Evolutionary conservation across 2,329 filamentous ascomycete species (phyloP), one percentile per base, ranked within the genome.

Genomic region (Ophiostoma tasmaniense): DNA sequence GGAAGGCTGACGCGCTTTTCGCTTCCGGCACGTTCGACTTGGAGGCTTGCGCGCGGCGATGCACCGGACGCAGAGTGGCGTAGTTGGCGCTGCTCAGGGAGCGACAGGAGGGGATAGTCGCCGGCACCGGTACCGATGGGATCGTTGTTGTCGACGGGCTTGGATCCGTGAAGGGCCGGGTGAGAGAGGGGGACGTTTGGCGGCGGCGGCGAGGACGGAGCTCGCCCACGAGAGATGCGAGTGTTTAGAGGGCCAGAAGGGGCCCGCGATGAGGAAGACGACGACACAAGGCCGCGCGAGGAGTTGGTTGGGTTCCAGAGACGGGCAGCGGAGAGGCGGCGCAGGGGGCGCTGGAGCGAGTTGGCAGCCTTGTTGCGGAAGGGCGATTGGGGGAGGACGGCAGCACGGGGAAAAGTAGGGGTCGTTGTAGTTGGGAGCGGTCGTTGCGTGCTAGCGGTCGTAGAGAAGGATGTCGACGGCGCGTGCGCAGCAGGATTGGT

Each of bases 261-360:
- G 14, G 59, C 59, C 17, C 35, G 39, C 28, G 68, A 65, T 11
- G 71, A 66, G 5, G 70, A 62, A 6, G 64, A 78, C 72, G 68
- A 76, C 61, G 68, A 76, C 61, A 64, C 61, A 33, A 64, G 61
- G 30, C 61, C 73, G 70, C 84, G 80, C 62, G 84, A 84, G 33
- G 84, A 87, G 75, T 87, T 87, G 70, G 83, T 83, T 30, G 85
- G 85, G 73, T 87, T 87, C 85, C 85, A 87, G 72, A 87, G 83
- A 45, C 84, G 83, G 64, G 82, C 81, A 28, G 83, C 79, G 4
- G 80, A 79, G 37, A 81, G 78, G 37, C 79, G 80, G 67, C 77
- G 79, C 65, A 79, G 76, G 33, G 71, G 69, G 8, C 72, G 69
- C 35, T 74, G 71, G 52, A 74, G 64, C n/a, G 73, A 71, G 22